Base-by-base conservation (phyloP, 805 yeast genomes). In the Yarrowia yakushimensis region DNA sequence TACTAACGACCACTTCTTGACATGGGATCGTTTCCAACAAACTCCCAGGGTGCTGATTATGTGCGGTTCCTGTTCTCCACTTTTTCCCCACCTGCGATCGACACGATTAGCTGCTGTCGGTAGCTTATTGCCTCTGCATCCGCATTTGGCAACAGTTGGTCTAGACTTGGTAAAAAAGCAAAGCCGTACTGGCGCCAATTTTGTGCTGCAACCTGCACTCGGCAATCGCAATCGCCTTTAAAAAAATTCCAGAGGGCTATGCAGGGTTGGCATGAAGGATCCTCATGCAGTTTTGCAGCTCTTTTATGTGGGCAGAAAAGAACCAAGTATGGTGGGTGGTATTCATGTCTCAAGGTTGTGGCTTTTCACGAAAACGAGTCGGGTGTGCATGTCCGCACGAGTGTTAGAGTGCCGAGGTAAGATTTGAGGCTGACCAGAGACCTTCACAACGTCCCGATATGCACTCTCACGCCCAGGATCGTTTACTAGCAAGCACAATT, bases 71-170 rank as follows among this genome's bases (percentile, higher is more conserved):
- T 43, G 18, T 45, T 45, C 52, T 45, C 52, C 52, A 45, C 52
- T 45, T 45, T 45, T 45, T 28, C 52, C 52, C 52, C 52, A 30
- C 52, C 20, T 30, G 36, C 30, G 52, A 45, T 45, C 52, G 36
- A 45, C 52, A 30, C 52, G 15, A 9, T 30, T 45, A 30, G 52
- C 25, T 18, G 36, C 25, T 30, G 52, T 45, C 52, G 34, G 52
- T 45, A 45, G 52, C 12, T 36, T 45, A 45, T 43, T n/a, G 20
- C 33, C 22, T 10, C 23, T 15, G 28, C 27, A 30, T 28, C 52
- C 52, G 52, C 52, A 45, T 45, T 17, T 18, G 52, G 52, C 13
- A 30, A 45, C 36, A 3, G n/a, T n/a, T 45, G 52, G 52, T 45
- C 36, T 45, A 45, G 52, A 36, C 52, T 45, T 23, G 46, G 22